Conservation (phyloP, 2,329 filamentous ascomycete species). For the Penicillium brevicompactum region DNA sequence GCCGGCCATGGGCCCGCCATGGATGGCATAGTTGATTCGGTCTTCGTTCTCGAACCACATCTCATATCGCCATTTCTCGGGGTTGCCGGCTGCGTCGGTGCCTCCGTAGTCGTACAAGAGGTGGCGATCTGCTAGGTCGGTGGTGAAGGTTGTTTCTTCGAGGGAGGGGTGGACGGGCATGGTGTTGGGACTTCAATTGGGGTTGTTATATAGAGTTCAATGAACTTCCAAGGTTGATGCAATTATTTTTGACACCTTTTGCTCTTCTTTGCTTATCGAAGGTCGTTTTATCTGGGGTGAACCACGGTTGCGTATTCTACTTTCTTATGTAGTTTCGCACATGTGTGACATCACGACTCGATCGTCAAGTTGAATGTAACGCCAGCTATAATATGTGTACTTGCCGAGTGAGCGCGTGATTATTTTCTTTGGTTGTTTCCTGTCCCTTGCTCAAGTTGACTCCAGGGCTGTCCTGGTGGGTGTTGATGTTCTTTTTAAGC, state of each 20-base stretch:
- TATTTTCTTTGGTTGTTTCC: not conserved
- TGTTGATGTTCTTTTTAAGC: too few species aligned
- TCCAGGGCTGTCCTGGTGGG: too few species aligned
- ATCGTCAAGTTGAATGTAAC: not conserved
- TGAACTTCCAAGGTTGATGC: not conserved
- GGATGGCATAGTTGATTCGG: constrained; percentile 61
- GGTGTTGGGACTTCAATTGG: not conserved
- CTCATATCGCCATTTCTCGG: constrained; percentile 64
- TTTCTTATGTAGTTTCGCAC: not conserved
- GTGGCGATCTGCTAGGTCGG: constrained; percentile 57
- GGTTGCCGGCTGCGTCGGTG: constrained; percentile 49
- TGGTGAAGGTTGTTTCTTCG: constrained; percentile 44
- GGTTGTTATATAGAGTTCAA: not conserved
- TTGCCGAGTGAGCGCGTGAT: not conserved
- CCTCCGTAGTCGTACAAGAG: constrained; percentile 61
- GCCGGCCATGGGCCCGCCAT: constrained; percentile 62
- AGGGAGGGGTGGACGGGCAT: constrained; percentile 26
- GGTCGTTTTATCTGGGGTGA: too few species aligned
- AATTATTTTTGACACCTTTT: not conserved
- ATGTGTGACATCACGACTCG: not conserved
- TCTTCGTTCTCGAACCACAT: constrained; percentile 62
- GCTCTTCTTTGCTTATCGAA: not conserved
- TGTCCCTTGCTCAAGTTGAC: not conserved
- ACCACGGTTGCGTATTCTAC: too few species aligned
- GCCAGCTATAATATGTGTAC: not conserved